phyloP scores from a whole-genome alignment of 2,329 filamentous ascomycete species.

The Colletotrichum scovillei region DNA sequence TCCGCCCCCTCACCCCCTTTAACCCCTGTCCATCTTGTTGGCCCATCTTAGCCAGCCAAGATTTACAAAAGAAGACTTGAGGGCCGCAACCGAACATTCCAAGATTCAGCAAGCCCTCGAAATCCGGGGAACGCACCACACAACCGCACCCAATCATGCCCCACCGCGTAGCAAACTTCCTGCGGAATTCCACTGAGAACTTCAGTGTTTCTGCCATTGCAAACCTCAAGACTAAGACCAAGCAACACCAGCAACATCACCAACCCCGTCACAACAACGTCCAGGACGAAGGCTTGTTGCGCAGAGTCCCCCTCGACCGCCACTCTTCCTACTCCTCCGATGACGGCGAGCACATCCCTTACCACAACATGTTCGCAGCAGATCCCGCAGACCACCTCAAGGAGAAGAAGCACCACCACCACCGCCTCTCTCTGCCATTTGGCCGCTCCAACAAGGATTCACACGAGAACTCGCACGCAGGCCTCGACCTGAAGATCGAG shows the following conservation, averaged over 20 bases:
- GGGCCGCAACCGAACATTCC: conserved; percentile 7
- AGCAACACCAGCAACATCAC: conserved; percentile 9
- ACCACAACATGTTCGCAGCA: conserved; percentile 33
- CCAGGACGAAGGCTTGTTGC: conserved; percentile 27
- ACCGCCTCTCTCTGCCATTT: conserved; percentile 54
- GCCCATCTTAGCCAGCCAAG: conserved; percentile 30
- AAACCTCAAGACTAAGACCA: conserved; percentile 55
- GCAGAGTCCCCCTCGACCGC: conserved; percentile 25
- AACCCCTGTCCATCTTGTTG: conserved; percentile 31
- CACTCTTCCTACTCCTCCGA: conserved; percentile 35
- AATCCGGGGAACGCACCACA: conserved; percentile 25
- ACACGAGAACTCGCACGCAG: conserved; percentile 51
- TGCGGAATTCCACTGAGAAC: conserved; percentile 66
- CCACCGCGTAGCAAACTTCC: conserved; percentile 67
- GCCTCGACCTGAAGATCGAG: conserved; percentile 75
- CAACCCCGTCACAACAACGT: conserved; percentile 4
- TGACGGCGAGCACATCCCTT: conserved; percentile 36
- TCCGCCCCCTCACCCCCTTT: conserved; percentile 3
- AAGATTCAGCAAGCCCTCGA: neutral
- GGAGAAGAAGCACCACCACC: conserved; percentile 50
- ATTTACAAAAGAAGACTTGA: conserved; percentile 22
- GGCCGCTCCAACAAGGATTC: conserved; percentile 50
- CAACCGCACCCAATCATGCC: conserved; percentile 56
- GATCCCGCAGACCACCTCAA: conserved; percentile 33
- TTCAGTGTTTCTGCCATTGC: conserved; percentile 48